Base-by-base conservation (phyloP, 2,329 filamentous ascomycete genomes). In the Xylariaceae sp. region DNA sequence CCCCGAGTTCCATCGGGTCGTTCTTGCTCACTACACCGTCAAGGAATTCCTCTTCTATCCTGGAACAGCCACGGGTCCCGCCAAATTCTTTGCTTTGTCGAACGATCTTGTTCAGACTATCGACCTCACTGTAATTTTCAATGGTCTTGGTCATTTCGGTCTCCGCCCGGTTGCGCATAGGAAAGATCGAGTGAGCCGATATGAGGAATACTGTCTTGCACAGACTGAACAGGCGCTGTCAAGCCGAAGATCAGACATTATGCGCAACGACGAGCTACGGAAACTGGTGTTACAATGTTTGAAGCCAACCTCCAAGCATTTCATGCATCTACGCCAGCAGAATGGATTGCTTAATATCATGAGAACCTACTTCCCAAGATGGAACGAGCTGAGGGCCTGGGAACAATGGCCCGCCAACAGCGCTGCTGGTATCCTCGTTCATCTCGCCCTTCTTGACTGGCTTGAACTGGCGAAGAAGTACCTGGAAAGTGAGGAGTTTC, bases 21-120 rank as follows among this genome's bases (percentile, higher is more conserved):
- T 28, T 12, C 31, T 56, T 13, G 52, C 56, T 7, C 55, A 59
- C 35, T 59, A 56, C 16, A 59, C 55, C 12, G 56, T 59, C 13
- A 53, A 48, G 35, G 56, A 59, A 32, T 59, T 53, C 9, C 45
- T 59, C 4, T 56, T 52, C 33, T 44, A 38, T n/a, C 19, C 37
- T 3, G 11, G 41, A 1, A 52, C 48, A 17, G 42, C 41, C 2
- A 26, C 44, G 1, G 48, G 47, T 4, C 16, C 36, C 2, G 56
- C 55, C 3, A 44, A 45, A 2, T 47, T 50, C 30, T 59, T 53
- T 18, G 52, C 55, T 13, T 37, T 59, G 18, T 49, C 50, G 3
- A 28, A 51, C 4, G 11, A 43, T 2, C 26, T 35, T 12, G 26
- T 47, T 6, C 29, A 37, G 1, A 42, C 37, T 19, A 41, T 49